Base-by-base conservation (phyloP, 129 eudicot genomes). In the Lactuca saligna region DNA sequence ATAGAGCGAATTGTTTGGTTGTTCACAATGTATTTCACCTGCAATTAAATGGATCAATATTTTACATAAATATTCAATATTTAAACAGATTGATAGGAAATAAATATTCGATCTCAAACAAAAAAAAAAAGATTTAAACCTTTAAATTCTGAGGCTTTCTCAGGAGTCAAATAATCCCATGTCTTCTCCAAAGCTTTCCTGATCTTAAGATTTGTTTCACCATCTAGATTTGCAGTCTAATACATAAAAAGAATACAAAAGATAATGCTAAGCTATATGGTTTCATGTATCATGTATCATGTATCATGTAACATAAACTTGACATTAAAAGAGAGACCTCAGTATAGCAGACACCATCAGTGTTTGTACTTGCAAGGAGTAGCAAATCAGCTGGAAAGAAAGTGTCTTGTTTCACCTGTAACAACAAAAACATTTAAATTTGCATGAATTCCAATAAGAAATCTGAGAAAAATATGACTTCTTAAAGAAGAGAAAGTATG, bases 21-120 rank as follows among this genome's bases (percentile, higher is more conserved):
- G 99, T 84, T 93, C 99, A 76, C 99, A 93, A 63, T 93, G 95
- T 70, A 93, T 81, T 84, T 93, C 99, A 66, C 99, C 99, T 93
- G 88, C 77, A 85, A 73, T 55, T 55, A 34, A 49, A 74, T 25
- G 64, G 31, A 56, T 39, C 42, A 57, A 15, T n/a, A 42, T n/a
- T n/a, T n/a, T 41, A 68, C 54, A 61, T 57, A 68, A 55, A 15
- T 51, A 64, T 63, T 49, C 5, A 4, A 46, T 17, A 15, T 65
- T 65, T 64, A 39, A 55, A 31, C 65, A 41, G 56, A 75, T 31
- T n/a, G n/a, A n/a, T n/a, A n/a, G n/a, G 57, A 12, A 57, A 25
- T 57, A 68, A 55, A 11, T 51, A 64, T 63, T 49, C 7, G 2
- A 46, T 31, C 15, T 25, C 15, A 73, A 37, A 8, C 70, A 66